Conservation (phyloP, 169 alveolate genomes). For the Babesia divergens region DNA sequence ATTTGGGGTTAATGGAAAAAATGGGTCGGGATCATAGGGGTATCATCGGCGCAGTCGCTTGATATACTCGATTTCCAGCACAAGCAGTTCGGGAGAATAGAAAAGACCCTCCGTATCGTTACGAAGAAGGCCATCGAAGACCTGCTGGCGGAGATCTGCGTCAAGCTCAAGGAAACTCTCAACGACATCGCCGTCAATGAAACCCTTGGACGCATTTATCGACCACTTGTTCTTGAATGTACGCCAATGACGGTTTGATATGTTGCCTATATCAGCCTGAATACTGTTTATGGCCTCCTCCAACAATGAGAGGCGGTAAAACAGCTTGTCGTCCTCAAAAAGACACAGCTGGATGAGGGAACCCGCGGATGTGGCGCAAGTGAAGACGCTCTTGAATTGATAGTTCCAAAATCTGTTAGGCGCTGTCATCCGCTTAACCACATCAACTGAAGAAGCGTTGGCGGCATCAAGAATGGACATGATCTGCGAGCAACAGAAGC, state of each 20-base stretch:
- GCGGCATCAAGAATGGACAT: neutral
- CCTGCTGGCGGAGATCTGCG: neutral
- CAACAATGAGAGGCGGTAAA: conserved; percentile 41
- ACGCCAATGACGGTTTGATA: conserved; percentile 33
- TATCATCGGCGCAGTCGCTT: conserved; percentile 16
- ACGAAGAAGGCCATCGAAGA: neutral
- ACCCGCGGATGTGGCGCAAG: conserved; percentile 54
- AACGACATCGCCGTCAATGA: conserved; percentile 59
- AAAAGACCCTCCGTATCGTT: conserved; percentile 15
- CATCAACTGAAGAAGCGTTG: neutral
- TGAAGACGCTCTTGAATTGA: conserved; percentile 10
- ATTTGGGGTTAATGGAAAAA: no score
- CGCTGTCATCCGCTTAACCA: conserved; percentile 2
- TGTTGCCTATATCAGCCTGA: conserved; percentile 30
- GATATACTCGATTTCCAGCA: conserved; percentile 39
- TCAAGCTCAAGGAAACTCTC: conserved; percentile 42
- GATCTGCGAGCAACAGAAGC: conserved; percentile 11
- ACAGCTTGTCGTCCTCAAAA: conserved; percentile 34
- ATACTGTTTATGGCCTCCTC: conserved; percentile 42
- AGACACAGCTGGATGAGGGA: conserved; percentile 39
- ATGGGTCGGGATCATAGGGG: no score
- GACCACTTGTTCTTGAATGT: conserved; percentile 41
- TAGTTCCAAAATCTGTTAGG: conserved; percentile 25
- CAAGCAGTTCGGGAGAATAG: conserved; percentile 28
- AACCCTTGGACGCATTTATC: conserved; percentile 28